Conservation (phyloP, 2,329 filamentous ascomycete species). For the Colletotrichum incanum region DNA sequence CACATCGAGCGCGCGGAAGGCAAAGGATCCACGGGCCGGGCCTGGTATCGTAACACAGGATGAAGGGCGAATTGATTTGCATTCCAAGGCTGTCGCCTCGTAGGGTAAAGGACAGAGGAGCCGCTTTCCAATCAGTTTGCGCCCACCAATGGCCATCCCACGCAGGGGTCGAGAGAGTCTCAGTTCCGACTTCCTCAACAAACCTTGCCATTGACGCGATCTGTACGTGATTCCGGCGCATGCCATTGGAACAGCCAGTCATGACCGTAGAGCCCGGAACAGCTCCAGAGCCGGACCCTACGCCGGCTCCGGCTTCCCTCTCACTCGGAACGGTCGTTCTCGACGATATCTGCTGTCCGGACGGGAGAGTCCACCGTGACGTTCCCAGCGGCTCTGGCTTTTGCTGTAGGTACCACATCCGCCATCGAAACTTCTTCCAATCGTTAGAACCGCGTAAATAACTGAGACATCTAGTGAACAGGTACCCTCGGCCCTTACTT, state of each 20-base stretch:
- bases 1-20: not conserved
- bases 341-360: constrained; percentile 34
- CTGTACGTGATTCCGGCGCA: not conserved
- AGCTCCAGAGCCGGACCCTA: not conserved
- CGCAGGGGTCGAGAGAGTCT: constrained; percentile 3
- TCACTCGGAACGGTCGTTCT: constrained; percentile 40
- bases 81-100: not conserved
- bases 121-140: constrained; percentile 2
- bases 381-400: constrained; percentile 35
- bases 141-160: not conserved
- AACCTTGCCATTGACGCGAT: constrained; percentile 1
- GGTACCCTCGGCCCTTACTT: constrained; percentile 38
- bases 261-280: not conserved
- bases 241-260: not conserved
- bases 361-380: constrained; percentile 21
- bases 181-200: constrained; percentile 5
- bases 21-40: constrained; percentile 20
- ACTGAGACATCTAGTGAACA: not conserved
- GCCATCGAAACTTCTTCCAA: not conserved
- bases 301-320: constrained; percentile 27
- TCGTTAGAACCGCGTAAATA: not conserved
- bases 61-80: not conserved
- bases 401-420: constrained; percentile 10
- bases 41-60: constrained; percentile 9
- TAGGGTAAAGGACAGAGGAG: not conserved